Evolutionary conservation across 164 flowering plant genomes (phyloP).

Genomic region (Cinnamomum micranthum): DNA sequence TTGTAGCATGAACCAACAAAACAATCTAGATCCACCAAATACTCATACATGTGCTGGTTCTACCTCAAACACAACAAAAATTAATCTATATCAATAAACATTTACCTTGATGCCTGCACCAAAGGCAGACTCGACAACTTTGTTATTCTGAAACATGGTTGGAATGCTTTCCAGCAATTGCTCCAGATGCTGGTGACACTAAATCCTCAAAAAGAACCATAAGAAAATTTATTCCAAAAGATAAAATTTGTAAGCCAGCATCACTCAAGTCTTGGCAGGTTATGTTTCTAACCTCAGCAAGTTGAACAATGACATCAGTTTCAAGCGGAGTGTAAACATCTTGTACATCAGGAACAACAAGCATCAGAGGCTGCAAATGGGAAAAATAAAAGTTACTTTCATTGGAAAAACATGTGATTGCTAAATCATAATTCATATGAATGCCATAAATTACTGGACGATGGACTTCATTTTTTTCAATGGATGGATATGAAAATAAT

Average conservation of each 20-base stretch:
- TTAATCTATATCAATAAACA: not conserved
- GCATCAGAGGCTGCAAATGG: constrained; percentile 86
- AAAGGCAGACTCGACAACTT: constrained; percentile 86
- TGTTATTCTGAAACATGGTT: constrained; percentile 78
- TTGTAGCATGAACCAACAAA: not conserved
- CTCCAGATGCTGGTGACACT: constrained; percentile 94
- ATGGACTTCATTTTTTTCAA: too few relatives aligned
- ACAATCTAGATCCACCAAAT: not conserved
- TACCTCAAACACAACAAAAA: not conserved
- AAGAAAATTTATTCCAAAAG: constrained; percentile 1
- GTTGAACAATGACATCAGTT: constrained; percentile 86
- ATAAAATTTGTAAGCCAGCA: not conserved
- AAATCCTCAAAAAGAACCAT: constrained; percentile 14
- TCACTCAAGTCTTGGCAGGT: not conserved
- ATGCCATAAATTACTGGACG: too few relatives aligned
- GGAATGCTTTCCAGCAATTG: constrained; percentile 90
- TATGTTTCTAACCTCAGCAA: constrained; percentile 67
- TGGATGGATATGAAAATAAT: too few relatives aligned
- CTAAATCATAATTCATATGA: not conserved
- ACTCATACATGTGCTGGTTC: not conserved
- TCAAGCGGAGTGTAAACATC: constrained; percentile 98
- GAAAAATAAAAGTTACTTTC: constrained; percentile 4
- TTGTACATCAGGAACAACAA: constrained; percentile 94
- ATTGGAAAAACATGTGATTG: not conserved
- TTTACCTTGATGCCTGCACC: constrained; percentile 93